These are phyloP conservation scores for Yamadazyma songkhlaensis DNA, from an alignment of 1,139 yeast genomes.

Conservation along the genomic window DNA sequence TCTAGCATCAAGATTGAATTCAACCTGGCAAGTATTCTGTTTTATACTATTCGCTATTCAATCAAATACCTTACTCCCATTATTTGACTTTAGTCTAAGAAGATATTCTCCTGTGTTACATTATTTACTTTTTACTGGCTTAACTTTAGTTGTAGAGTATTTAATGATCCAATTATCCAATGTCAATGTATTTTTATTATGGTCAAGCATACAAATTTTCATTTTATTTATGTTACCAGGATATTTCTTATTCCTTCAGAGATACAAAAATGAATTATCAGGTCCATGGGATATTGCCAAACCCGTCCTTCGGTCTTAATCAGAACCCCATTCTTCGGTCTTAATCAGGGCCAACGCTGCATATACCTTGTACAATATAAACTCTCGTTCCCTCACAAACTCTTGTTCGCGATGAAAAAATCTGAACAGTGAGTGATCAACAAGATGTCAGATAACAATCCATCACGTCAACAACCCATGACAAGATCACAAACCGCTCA, in stretches of 20 bases:
- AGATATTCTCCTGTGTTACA: conserved; percentile 28
- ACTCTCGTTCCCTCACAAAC: no score
- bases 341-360: background rate
- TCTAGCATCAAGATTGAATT: conserved; percentile 74
- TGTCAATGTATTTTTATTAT: conserved; percentile 36
- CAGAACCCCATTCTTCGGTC: conserved; percentile 41
- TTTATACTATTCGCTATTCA: conserved; percentile 75
- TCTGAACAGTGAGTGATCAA: background rate
- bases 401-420: background rate
- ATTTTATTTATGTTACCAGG: conserved; percentile 63
- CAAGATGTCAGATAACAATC: conserved; percentile 4
- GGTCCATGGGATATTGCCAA: conserved; percentile 95
- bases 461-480: conserved; percentile 8
- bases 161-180: conserved; percentile 19
- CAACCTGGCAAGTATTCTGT: conserved; percentile 77
- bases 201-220: conserved; percentile 47
- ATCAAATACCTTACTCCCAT: conserved; percentile 69
- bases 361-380: no score
- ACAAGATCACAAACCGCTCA: conserved; percentile 13
- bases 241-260: conserved; percentile 68
- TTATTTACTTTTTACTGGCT: conserved; percentile 25
- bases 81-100: conserved; percentile 61
- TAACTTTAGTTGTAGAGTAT: conserved; percentile 20
- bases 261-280: conserved; percentile 81
- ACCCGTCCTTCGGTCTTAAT: conserved; percentile 34